A percentile compares a stretch with the other conserved stretches of the same genome.
Conservation (phyloP, 2,329 filamentous ascomycete genomes). For the Lomentospora prolificans region DNA sequence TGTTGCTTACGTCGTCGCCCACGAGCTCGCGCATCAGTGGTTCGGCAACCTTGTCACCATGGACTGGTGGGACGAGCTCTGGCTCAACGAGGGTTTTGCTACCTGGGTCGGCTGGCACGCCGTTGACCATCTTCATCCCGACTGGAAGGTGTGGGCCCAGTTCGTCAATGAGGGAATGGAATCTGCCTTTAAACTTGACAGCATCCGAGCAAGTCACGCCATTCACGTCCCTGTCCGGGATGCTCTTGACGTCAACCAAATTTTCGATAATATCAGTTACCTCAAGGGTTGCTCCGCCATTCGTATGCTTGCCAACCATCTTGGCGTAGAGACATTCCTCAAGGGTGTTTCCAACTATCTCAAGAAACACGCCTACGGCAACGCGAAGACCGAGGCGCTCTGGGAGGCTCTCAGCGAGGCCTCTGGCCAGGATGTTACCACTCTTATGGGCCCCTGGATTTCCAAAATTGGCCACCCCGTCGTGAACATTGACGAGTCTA, state of each 20-base stretch:
- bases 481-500: conserved; percentile 74
- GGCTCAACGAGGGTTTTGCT: conserved; percentile 93
- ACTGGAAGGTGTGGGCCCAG: conserved; percentile 96
- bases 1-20: conserved; percentile 94
- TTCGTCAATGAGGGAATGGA: conserved; percentile 95
- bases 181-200: conserved; percentile 81
- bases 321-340: conserved; percentile 81
- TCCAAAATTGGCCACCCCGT: conserved; percentile 91
- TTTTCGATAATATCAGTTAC: conserved; percentile 95
- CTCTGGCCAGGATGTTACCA: conserved; percentile 75
- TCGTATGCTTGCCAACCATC: conserved; percentile 86
- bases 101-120: conserved; percentile 98
- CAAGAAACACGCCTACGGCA: conserved; percentile 75
- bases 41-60: conserved; percentile 93
- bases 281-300: conserved; percentile 94
- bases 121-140: conserved; percentile 82
- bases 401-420: conserved; percentile 84
- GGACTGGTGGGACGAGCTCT: conserved; percentile 93
- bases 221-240: conserved; percentile 94
- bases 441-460: conserved; percentile 92
- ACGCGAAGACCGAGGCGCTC: conserved; percentile 84
- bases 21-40: conserved; percentile 95
- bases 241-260: conserved; percentile 92
- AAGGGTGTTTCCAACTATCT: conserved; percentile 85
- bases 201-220: conserved; percentile 83